Percentiles rank a stretch among this genome's conserved stretches.
Evolutionary conservation across 2,329 filamentous ascomycete species (phyloP).

Genomic region (Alternaria sp.): DNA sequence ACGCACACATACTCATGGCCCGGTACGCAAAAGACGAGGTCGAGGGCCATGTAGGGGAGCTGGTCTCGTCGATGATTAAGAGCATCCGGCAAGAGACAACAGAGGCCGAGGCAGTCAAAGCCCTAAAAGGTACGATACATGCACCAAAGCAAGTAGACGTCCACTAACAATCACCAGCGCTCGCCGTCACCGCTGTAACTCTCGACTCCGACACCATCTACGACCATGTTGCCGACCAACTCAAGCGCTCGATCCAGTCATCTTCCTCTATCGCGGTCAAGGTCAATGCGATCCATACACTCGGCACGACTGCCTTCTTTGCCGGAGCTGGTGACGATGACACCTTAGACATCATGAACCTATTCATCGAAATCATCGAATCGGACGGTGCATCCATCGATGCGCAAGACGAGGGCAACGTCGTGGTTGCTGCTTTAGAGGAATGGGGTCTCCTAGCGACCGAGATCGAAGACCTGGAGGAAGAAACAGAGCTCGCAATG

Average conservation of each 20-base stretch:
- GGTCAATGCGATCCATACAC: slow-evolving; percentile 74
- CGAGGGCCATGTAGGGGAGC: slow-evolving; percentile 65
- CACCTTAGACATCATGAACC: slow-evolving; percentile 75
- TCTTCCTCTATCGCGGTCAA: slow-evolving; percentile 71
- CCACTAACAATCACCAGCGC: slow-evolving; percentile 55
- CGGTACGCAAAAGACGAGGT: slow-evolving; percentile 73
- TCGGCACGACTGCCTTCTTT: slow-evolving; percentile 76
- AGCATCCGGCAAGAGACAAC: slow-evolving; percentile 74
- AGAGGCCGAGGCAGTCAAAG: slow-evolving; percentile 72
- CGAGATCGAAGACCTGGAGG: slow-evolving; percentile 76
- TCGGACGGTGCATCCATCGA: slow-evolving; percentile 78
- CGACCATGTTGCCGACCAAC: slow-evolving; percentile 64
- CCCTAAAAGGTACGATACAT: slow-evolving; percentile 65
- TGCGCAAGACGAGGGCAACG: slow-evolving; percentile 72
- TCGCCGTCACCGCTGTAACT: slow-evolving; percentile 75
- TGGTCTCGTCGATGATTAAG: slow-evolving; percentile 71
- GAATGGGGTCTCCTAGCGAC: slow-evolving; percentile 84
- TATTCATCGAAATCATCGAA: slow-evolving; percentile 78
- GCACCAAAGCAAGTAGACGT: not conserved
- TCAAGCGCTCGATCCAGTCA: slow-evolving; percentile 72
- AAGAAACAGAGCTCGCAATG: slow-evolving; percentile 74
- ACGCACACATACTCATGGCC: slow-evolving; percentile 71
- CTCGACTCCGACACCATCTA: slow-evolving; percentile 72
- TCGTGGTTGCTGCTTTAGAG: slow-evolving; percentile 77
- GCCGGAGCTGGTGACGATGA: slow-evolving; percentile 75